A percentile compares a stretch with the other conserved stretches of the same genome.
phyloP scores from a whole-genome alignment of 164 flowering plant species.

The Sedum album region DNA sequence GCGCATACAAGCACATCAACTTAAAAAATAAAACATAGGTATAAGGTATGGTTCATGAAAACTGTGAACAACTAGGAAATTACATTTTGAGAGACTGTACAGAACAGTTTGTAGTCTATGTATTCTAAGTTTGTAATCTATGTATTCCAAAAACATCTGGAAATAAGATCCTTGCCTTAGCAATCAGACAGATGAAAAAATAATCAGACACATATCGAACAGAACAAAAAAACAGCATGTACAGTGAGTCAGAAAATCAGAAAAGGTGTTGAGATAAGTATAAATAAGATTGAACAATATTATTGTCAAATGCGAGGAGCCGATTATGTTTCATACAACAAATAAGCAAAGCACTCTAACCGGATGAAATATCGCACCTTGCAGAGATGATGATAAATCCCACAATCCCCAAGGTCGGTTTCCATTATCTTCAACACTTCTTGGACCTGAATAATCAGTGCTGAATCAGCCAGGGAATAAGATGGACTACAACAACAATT shows the following conservation, averaged over 20 bases:
- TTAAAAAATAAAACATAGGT: not conserved
- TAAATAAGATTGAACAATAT: not conserved
- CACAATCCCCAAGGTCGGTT: constrained; percentile 57
- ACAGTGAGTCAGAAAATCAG: not conserved
- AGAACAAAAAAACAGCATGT: not conserved
- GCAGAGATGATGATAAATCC: constrained; percentile 55
- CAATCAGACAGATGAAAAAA: not conserved
- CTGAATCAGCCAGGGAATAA: not conserved
- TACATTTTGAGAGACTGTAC: not conserved
- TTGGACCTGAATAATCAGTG: constrained; percentile 36
- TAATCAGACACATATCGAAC: not conserved
- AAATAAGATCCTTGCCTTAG: not conserved
- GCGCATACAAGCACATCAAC: not conserved
- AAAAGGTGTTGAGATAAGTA: too few species aligned
- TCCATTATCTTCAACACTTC: constrained; percentile 73
- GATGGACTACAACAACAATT: too few species aligned
- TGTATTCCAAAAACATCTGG: not conserved
- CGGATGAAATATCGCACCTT: constrained; percentile 36
- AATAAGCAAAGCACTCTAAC: not conserved
- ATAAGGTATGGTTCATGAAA: constrained; percentile 1
- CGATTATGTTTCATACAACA: not conserved
- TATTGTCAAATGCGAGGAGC: not conserved
- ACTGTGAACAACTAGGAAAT: not conserved
- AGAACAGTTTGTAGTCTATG: not conserved
- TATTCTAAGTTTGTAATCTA: too few species aligned